Evolutionary conservation across 345 rosid species (phyloP).

Genomic region (Pistacia atlantica): DNA sequence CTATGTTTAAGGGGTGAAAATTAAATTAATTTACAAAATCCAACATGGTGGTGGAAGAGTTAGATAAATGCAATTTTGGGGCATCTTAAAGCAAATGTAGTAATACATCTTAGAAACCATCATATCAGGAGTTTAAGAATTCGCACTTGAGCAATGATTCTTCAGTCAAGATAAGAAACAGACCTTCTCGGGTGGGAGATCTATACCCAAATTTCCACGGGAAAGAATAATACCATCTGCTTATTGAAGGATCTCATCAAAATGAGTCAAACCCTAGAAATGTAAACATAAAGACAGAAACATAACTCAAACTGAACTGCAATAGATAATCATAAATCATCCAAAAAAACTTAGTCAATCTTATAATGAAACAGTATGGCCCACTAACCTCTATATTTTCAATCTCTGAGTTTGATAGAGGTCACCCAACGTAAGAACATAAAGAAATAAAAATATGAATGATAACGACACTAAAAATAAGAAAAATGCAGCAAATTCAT

Average conservation of each 20-base stretch:
- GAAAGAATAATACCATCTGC: conserved; percentile 99
- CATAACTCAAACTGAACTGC: conserved; percentile 10
- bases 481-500: not conserved
- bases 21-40: too few relatives aligned
- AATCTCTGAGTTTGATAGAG: conserved; percentile 93
- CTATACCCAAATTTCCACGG: conserved; percentile 96
- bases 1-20: too few relatives aligned
- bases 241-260: conserved; percentile 97
- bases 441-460: not conserved
- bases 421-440: conserved; percentile 57
- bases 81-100: not conserved
- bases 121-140: not conserved
- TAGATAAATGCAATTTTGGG: too few relatives aligned
- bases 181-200: conserved; percentile 98
- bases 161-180: conserved; percentile 18
- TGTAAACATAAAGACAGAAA: not conserved
- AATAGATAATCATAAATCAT: not conserved
- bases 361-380: not conserved
- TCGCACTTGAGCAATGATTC: not conserved
- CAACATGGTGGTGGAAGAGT: too few relatives aligned
- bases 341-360: not conserved
- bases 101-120: not conserved
- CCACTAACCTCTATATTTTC: conserved; percentile 80
- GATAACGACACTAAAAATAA: not conserved
- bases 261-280: conserved; percentile 82